Evolutionary conservation across 176 grass and related monocot species (phyloP).

Genomic region (Musa troglodytarum): DNA sequence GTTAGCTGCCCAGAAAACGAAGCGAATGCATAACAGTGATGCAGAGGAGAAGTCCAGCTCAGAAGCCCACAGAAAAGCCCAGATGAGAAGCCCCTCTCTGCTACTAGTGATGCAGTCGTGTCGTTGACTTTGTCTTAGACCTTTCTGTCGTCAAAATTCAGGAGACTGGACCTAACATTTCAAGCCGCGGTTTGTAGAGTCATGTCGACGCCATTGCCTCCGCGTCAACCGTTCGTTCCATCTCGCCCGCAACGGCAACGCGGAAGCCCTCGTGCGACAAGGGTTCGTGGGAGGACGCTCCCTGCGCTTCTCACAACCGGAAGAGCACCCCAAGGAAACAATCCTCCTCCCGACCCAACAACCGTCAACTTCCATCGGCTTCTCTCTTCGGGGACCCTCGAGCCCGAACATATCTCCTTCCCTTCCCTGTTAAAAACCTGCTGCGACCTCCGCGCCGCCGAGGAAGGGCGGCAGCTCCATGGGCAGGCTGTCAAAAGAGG

Average conservation of each 20-base stretch:
- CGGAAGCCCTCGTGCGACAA: neutral
- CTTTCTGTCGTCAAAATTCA: no score
- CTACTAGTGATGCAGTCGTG: no score
- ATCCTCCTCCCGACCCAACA: neutral
- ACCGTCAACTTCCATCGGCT: slow-evolving; percentile 6
- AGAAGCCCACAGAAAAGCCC: no score
- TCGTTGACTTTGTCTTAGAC: no score
- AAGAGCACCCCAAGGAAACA: no score
- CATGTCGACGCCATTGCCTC: neutral
- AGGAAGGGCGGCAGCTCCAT: slow-evolving; percentile 13
- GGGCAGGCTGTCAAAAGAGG: slow-evolving; percentile 17
- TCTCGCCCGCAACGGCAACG: neutral
- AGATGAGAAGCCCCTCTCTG: no score
- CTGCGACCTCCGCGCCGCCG: neutral
- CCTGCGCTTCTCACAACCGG: neutral
- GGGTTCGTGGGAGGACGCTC: no score
- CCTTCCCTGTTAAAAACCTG: slow-evolving; percentile 2
- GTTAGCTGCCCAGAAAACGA: no score
- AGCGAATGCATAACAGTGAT: no score
- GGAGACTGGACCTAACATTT: no score
- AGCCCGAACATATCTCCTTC: neutral
- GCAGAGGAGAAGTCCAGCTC: no score
- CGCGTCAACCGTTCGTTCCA: neutral
- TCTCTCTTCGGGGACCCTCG: neutral
- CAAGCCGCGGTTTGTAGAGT: no score